Percentiles rank a stretch among this genome's conserved stretches.
Evolutionary conservation across 129 eudicot species (phyloP).

Genomic region (Helianthus annuus): HanXRQr2.0-SUNRISE NC_035447.2:63290369-63290868

Average conservation of each 20-base stretch:
- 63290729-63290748: neutral
- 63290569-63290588: neutral
- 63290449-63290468: neutral
- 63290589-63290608: neutral
- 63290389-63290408: conserved; percentile 6
- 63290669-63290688: too few species aligned
- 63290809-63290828: neutral
- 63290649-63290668: neutral
- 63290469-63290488: conserved; percentile 2
- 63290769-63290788: neutral
- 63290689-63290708: neutral
- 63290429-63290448: neutral
- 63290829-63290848: too few species aligned
- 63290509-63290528: neutral
- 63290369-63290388: conserved; percentile 92
- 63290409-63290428: neutral
- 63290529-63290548: neutral
- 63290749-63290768: neutral
- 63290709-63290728: too few species aligned
- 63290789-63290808: neutral
- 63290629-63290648: neutral
- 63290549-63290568: neutral
- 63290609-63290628: neutral
- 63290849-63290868: conserved; percentile 8
- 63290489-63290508: conserved; percentile 3